These are phyloP conservation scores for Entoloma clypeatum DNA, from an alignment of 1,284 basidiomycete genomes.

Conservation along the genomic window DNA sequence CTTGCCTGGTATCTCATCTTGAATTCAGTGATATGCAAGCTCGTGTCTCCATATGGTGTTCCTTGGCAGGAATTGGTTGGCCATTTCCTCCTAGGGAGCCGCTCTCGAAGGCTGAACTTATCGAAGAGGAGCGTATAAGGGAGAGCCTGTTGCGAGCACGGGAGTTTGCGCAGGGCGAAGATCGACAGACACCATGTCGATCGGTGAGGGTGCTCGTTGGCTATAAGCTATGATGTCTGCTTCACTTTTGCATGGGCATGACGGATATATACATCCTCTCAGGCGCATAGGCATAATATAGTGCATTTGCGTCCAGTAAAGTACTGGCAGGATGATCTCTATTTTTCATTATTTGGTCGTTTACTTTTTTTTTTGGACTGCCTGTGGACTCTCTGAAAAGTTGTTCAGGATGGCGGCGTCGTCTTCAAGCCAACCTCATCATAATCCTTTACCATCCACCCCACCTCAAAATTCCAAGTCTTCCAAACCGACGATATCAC, in stretches of 20 bases:
- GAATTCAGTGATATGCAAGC: conserved; percentile 61
- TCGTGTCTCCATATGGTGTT: conserved; percentile 65
- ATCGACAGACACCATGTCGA: conserved; percentile 54
- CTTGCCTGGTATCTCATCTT: conserved; percentile 4
- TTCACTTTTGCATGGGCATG: no score
- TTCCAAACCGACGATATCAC: conserved; percentile 16
- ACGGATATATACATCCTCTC: conserved; percentile 2
- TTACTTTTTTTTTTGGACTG: conserved; percentile 27
- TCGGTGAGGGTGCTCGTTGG: conserved; percentile 60
- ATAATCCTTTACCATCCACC: conserved; percentile 26
- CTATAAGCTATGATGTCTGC: conserved; percentile 48
- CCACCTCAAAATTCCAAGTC: conserved; percentile 25
- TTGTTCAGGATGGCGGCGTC: conserved; percentile 33
- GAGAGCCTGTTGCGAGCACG: conserved; percentile 63
- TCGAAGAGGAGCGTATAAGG: conserved; percentile 63
- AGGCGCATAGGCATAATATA: no score
- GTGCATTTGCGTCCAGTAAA: no score
- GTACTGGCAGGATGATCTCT: no score
- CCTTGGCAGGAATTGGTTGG: conserved; percentile 59
- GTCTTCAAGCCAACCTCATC: conserved; percentile 32
- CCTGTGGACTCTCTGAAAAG: conserved; percentile 12
- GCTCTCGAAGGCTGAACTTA: conserved; percentile 60
- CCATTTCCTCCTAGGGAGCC: conserved; percentile 56
- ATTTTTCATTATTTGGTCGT: no score
- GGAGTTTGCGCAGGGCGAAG: conserved; percentile 48